phyloP scores from a whole-genome alignment of 306 rosid genomes.

The Datisca glomerata region DNA sequence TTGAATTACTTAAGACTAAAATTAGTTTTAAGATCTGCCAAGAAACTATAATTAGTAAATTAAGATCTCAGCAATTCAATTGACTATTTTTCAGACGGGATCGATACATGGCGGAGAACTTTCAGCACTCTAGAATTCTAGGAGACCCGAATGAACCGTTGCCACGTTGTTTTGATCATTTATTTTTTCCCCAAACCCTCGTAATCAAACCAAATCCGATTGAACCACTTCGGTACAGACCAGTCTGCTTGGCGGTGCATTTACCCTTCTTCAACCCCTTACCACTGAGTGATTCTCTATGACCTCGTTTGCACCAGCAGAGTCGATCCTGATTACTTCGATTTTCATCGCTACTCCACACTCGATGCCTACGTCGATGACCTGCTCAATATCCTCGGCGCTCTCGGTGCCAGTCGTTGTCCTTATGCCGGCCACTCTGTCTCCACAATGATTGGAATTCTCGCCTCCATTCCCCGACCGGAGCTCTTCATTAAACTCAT shows the following conservation, averaged over 20 bases:
- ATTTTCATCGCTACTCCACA: conserved; percentile 61
- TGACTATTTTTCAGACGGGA: no score
- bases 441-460: conserved; percentile 85
- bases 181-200: no score
- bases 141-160: no score
- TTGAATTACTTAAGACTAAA: no score
- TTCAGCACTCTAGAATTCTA: no score
- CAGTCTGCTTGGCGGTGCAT: conserved; percentile 81
- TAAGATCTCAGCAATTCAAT: no score
- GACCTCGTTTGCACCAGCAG: conserved; percentile 95
- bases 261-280: conserved; percentile 45
- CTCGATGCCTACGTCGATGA: conserved; percentile 80
- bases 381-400: conserved; percentile 52
- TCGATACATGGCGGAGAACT: no score
- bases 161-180: no score
- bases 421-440: conserved; percentile 81
- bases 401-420: conserved; percentile 42
- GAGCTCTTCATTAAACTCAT: conserved; percentile 70
- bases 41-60: no score
- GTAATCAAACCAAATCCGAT: no score
- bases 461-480: conserved; percentile 77
- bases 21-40: no score
- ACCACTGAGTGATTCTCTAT: conserved; percentile 56
- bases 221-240: conserved; percentile 82
- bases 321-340: conserved; percentile 79